Evolutionary conservation across 2,329 filamentous ascomycete genomes (phyloP).

Genomic region (Colletotrichum sp.): DNA sequence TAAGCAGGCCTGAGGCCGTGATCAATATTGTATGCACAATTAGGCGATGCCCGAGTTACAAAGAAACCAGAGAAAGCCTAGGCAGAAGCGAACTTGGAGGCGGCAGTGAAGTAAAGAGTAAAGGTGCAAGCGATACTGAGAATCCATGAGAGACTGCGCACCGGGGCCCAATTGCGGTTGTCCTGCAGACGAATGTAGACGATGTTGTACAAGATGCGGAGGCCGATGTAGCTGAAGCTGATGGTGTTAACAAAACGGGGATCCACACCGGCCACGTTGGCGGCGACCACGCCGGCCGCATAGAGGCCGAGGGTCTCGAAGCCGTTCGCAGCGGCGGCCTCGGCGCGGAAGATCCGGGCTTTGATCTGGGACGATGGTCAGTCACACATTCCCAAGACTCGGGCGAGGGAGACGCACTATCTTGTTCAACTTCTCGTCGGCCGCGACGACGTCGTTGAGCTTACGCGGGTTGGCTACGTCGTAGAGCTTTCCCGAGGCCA

Average conservation of each 20-base stretch:
- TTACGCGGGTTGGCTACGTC: conserved; percentile 44
- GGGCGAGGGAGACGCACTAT: conserved; percentile 18
- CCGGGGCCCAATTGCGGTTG: conserved; percentile 37
- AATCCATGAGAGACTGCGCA: conserved; percentile 45
- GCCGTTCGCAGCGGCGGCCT: conserved; percentile 52
- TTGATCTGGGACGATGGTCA: conserved; percentile 44
- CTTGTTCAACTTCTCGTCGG: conserved; percentile 36
- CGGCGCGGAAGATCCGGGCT: conserved; percentile 57
- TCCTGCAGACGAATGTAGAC: conserved; percentile 49
- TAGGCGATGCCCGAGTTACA: background rate
- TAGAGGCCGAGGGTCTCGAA: conserved; percentile 50
- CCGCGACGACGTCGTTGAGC: conserved; percentile 33
- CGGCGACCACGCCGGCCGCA: conserved; percentile 48
- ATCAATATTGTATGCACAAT: background rate
- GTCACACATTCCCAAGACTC: background rate
- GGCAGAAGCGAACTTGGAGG: conserved; percentile 26
- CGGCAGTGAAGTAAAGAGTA: conserved; percentile 48
- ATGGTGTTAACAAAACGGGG: conserved; percentile 43
- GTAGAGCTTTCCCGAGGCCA: conserved; percentile 35
- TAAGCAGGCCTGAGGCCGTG: background rate
- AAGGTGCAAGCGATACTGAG: conserved; percentile 36
- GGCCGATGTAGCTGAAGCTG: conserved; percentile 41
- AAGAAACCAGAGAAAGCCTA: background rate
- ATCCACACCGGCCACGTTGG: conserved; percentile 47
- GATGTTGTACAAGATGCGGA: conserved; percentile 45